Evolutionary conservation across 1,139 yeast genomes (phyloP).

Genomic region (Pichia sp.): DNA sequence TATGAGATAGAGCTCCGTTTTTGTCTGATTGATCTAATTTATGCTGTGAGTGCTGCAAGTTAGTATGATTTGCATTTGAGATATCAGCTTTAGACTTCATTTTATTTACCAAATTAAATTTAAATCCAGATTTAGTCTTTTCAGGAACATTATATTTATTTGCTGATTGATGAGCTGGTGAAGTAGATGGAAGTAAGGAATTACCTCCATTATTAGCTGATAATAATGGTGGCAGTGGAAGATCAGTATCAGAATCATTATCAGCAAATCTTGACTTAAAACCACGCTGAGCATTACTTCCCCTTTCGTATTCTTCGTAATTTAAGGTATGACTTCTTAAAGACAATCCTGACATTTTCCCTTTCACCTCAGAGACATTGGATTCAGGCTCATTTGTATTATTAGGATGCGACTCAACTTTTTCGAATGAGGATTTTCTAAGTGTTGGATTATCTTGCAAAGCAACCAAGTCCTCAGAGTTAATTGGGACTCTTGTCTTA

Average conservation of each 20-base stretch:
- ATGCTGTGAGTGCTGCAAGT: background rate
- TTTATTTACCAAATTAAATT: constrained; percentile 4
- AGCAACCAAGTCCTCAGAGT: constrained; percentile 11
- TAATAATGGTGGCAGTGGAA: constrained; percentile 16
- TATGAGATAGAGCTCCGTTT: background rate
- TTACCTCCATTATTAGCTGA: background rate
- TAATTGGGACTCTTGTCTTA: constrained; percentile 19
- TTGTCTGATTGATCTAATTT: background rate
- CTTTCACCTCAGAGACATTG: background rate
- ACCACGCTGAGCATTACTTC: constrained; percentile 1
- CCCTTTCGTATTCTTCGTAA: constrained; percentile 11
- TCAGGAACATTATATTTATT: background rate
- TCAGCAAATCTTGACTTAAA: constrained; percentile 48
- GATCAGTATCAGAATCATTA: constrained; percentile 45
- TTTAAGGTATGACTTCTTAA: constrained; percentile 20
- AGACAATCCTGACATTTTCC: constrained; percentile 17
- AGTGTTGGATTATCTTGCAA: constrained; percentile 11
- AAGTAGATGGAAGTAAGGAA: background rate
- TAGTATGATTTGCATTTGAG: background rate
- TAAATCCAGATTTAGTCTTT: constrained; percentile 7
- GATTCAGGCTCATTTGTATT: background rate
- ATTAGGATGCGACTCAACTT: constrained; percentile 24
- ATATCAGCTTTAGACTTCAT: constrained; percentile 4
- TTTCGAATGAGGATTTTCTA: constrained; percentile 49
- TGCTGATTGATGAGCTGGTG: background rate